Conservation (phyloP, 345 rosid genomes). For the Cardamine resedifolia region DNA sequence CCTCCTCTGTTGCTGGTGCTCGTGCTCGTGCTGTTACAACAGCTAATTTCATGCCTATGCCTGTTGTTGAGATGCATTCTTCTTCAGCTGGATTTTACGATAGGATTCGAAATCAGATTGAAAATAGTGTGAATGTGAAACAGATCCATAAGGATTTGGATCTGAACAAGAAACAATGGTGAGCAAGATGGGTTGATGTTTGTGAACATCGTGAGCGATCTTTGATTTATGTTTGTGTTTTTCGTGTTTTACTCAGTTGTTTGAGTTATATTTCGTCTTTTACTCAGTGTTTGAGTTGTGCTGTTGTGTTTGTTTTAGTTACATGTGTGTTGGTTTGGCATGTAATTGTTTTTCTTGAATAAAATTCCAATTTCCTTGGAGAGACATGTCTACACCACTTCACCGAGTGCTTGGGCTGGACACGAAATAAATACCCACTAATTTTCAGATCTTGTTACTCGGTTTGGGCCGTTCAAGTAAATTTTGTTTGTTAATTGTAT, state of each 20-base stretch:
- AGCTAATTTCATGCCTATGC: conserved; percentile 12
- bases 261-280: neutral
- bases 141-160: conserved; percentile 8
- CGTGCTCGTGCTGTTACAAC: neutral
- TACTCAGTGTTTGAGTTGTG: neutral
- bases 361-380: neutral
- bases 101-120: neutral
- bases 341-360: neutral
- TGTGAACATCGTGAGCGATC: neutral
- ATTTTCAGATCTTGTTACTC: neutral
- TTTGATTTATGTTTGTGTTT: neutral
- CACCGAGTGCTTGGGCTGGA: neutral
- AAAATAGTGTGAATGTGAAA: neutral
- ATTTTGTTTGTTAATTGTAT: too few species aligned
- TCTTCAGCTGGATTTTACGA: neutral
- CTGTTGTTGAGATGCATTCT: conserved; percentile 9
- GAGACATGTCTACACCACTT: neutral
- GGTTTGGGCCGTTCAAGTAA: neutral
- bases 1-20: neutral
- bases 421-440: neutral
- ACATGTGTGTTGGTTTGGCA: neutral
- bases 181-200: neutral
- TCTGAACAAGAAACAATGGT: conserved; percentile 12
- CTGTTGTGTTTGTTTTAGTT: neutral
- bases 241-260: too few species aligned